phyloP scores from a whole-genome alignment of 1,284 basidiomycete species.

The Phylloboletellus chloephorus region DNA sequence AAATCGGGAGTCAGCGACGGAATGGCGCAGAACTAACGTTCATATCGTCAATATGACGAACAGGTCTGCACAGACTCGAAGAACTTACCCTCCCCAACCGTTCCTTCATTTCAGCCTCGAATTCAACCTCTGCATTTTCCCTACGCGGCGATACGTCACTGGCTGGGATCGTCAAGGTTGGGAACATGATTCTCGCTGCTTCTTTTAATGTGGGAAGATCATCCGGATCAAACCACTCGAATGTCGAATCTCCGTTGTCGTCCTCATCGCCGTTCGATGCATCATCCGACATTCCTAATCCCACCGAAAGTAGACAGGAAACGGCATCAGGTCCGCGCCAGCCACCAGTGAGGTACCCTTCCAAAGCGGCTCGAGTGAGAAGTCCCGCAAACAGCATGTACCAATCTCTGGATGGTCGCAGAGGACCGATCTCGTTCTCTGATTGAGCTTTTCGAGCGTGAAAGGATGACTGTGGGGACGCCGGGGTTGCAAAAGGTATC shows the following conservation, averaged over 20 bases:
- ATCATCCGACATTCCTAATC: slow-evolving; percentile 46
- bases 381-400: slow-evolving; percentile 72
- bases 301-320: slow-evolving; percentile 70
- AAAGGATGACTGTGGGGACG: slow-evolving; percentile 12
- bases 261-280: slow-evolving; percentile 21
- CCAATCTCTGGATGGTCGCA: slow-evolving; percentile 70
- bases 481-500: slow-evolving; percentile 11
- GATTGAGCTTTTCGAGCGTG: slow-evolving; percentile 24
- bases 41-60: slow-evolving; percentile 10
- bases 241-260: slow-evolving; percentile 38
- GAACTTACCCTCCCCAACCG: slow-evolving; percentile 58
- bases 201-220: slow-evolving; percentile 64
- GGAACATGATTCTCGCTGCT: slow-evolving; percentile 65
- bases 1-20: slow-evolving; percentile 64
- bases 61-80: background rate
- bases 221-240: slow-evolving; percentile 66
- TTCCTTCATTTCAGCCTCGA: slow-evolving; percentile 60
- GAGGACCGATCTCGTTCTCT: slow-evolving; percentile 42
- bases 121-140: slow-evolving; percentile 56
- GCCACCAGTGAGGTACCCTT: slow-evolving; percentile 74
- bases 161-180: slow-evolving; percentile 39
- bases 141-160: slow-evolving; percentile 23
- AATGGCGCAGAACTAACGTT: slow-evolving; percentile 64
- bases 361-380: slow-evolving; percentile 71
- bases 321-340: slow-evolving; percentile 69